Evolutionary conservation across 495 filamentous ascomycete species (phyloP).

Genomic region (Neurospora sublineolata): DNA sequence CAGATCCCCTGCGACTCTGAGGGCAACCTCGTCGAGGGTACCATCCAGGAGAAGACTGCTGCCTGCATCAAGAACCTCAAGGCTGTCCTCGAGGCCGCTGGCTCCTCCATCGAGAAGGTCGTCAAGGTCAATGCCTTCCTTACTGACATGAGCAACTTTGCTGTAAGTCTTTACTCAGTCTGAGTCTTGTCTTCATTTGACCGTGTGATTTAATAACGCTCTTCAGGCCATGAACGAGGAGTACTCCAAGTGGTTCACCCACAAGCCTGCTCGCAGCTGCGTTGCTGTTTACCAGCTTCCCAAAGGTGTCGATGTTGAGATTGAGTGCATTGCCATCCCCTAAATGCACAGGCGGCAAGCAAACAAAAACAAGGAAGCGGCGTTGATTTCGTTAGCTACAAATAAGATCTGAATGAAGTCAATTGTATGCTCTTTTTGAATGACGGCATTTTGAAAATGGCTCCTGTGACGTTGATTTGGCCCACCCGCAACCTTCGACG

Average conservation of each 20-base stretch:
- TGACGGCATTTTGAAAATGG: background rate
- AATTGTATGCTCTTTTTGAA: background rate
- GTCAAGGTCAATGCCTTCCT: constrained; percentile 81
- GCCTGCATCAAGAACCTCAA: constrained; percentile 68
- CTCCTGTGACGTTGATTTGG: background rate
- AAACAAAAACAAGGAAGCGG: background rate
- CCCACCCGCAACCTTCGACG: background rate
- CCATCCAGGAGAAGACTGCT: constrained; percentile 64
- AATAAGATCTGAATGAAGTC: background rate
- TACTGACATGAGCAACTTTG: constrained; percentile 74
- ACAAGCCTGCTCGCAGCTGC: constrained; percentile 87
- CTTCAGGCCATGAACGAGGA: constrained; percentile 65
- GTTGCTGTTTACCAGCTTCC: constrained; percentile 84
- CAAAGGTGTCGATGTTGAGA: constrained; percentile 84
- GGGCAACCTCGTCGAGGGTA: constrained; percentile 64
- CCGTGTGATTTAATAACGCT: background rate
- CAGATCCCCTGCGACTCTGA: constrained; percentile 73
- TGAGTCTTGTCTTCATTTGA: background rate
- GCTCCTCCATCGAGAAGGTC: constrained; percentile 58
- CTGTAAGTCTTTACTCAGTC: constrained; percentile 16
- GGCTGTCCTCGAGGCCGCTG: constrained; percentile 66
- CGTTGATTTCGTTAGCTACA: constrained; percentile 4
- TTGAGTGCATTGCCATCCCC: constrained; percentile 75
- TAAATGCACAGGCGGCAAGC: constrained; percentile 22
- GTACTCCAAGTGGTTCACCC: constrained; percentile 77